Evolutionary conservation across 805 yeast genomes (phyloP), one percentile per base, ranked within the genome.

Genomic region (Brettanomyces custersianus): DNA sequence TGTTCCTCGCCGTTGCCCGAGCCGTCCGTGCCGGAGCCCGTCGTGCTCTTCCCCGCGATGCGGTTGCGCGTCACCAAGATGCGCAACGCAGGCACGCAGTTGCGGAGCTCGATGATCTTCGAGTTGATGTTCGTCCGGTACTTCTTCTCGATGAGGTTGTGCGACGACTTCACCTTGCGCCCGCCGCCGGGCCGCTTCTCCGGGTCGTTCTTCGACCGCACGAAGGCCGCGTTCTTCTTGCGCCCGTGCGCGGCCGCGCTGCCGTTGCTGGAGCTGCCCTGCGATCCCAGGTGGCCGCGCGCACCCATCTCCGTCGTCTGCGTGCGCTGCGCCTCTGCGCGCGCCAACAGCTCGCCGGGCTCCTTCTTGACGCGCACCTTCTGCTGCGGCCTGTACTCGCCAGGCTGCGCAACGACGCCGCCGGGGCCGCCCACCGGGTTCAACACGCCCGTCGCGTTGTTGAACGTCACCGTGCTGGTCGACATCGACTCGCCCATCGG

Each of bases 101-200:
- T 84, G 51, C 88, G 65, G 29, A 83, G 67, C 27, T 78, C 81
- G 31, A 74, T 52, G 34, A 83, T 82, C 56, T 80, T 82, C 36
- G 80, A 70, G 52, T 83, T 83, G 49, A 83, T 80, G 49, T 83
- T 83, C 11, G 86, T 79, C 51, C 94, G 62, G 58, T 83, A 83
- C 55, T 81, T 78, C 59, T 82, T 82, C 51, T 84, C 94, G 46
- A 83, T 80, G 68, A 82, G 71, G 51, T 83, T 84, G 57, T 83
- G 94, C 11, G 85, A 74, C 3, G 81, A 70, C 58, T 80, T 75
- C 35, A 72, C 67, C 43, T 66, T 67, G 40, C 66, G 68, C 25
- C 52, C 54, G 24, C 44, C 45, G 25, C 13, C 18, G n/a, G n/a
- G 15, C 15, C 15, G n/a, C 7, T n/a, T 17, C 8, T 20, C 28